These are phyloP conservation scores for Backusella sp. DNA, from an alignment of 192 early-diverging fungal species.

Conservation along the genomic window DNA sequence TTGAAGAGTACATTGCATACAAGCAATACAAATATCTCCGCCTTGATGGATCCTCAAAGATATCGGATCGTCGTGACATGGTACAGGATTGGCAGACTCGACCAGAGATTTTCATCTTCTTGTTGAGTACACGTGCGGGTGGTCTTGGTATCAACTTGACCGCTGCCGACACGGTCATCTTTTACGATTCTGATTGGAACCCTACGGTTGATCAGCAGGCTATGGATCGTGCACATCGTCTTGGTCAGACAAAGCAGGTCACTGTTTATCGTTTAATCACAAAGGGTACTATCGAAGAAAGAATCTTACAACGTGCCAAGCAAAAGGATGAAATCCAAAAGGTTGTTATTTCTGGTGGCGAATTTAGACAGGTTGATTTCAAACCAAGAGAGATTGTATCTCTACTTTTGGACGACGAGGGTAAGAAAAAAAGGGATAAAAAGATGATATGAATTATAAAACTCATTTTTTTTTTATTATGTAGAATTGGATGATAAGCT, in stretches of 20 bases:
- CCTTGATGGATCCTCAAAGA: constrained; percentile 85
- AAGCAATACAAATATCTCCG: constrained; percentile 87
- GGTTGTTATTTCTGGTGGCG: constrained; percentile 91
- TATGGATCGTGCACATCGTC: constrained; percentile 85
- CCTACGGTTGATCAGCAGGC: constrained; percentile 91
- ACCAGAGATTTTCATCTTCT: constrained; percentile 82
- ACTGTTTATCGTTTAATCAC: constrained; percentile 85
- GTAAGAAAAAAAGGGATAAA: constrained; percentile 2
- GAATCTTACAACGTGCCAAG: constrained; percentile 74
- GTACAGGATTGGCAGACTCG: constrained; percentile 92
- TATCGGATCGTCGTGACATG: constrained; percentile 85
- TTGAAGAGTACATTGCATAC: constrained; percentile 86
- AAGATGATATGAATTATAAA: background rate
- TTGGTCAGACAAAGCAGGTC: constrained; percentile 84
- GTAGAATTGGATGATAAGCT: constrained; percentile 53
- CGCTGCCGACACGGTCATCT: constrained; percentile 86
- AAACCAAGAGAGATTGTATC: constrained; percentile 90
- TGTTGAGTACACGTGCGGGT: constrained; percentile 83
- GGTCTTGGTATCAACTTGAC: constrained; percentile 91
- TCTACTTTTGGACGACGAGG: constrained; percentile 77
- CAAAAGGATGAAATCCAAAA: constrained; percentile 95
- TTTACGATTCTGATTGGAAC: constrained; percentile 90
- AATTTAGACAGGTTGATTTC: constrained; percentile 79
- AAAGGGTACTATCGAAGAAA: constrained; percentile 78
- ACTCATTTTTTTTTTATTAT: background rate